These are phyloP conservation scores for Prunus kanzakura DNA, from an alignment of 306 rosid genomes.

Conservation along the genomic window DNA sequence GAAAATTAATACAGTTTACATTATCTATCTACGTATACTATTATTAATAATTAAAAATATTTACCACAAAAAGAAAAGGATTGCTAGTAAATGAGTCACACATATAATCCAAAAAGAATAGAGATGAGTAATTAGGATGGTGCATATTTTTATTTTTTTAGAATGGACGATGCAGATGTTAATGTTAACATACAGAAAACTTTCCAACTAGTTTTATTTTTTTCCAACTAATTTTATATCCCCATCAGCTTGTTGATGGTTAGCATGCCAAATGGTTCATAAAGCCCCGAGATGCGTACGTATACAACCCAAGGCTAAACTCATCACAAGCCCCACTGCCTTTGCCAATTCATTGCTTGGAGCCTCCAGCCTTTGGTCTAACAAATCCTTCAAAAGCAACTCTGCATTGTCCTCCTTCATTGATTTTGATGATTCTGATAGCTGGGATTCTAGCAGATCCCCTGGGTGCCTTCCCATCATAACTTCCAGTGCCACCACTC, in stretches of 20 bases:
- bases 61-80: too few species aligned
- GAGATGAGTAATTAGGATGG: too few species aligned
- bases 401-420: neutral
- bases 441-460: conserved; percentile 27
- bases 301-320: conserved; percentile 43
- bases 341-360: conserved; percentile 26
- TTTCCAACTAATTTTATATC: neutral
- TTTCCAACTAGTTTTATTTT: neutral
- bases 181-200: neutral
- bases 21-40: too few species aligned
- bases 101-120: too few species aligned
- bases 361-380: conserved; percentile 45
- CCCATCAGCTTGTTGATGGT: neutral
- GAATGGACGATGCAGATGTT: too few species aligned
- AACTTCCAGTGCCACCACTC: conserved; percentile 53
- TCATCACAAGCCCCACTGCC: conserved; percentile 35
- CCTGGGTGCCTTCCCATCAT: conserved; percentile 67
- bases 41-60: too few species aligned
- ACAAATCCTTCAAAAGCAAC: conserved; percentile 37
- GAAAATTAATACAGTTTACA: too few species aligned
- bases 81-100: too few species aligned
- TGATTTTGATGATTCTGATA: neutral
- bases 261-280: conserved; percentile 26
- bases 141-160: too few species aligned
- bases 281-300: conserved; percentile 33